phyloP scores from a whole-genome alignment of 176 grass and related monocot genomes.

The Zea luxurians region DNA sequence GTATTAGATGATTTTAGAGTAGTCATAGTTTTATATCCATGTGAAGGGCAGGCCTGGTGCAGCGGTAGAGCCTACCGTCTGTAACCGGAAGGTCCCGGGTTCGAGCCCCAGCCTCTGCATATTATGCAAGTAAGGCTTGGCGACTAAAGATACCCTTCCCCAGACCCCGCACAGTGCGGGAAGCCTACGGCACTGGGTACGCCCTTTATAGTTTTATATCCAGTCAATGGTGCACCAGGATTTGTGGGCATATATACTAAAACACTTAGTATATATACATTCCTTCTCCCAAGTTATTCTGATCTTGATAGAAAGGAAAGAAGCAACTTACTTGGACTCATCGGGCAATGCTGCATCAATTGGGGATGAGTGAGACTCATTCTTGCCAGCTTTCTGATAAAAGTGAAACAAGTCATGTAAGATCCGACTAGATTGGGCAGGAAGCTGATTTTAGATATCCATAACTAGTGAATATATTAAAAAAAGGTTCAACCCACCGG shows the following conservation, averaged over 20 bases:
- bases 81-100: too few relatives aligned
- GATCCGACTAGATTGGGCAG: slow-evolving; percentile 6
- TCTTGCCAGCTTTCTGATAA: slow-evolving; percentile 46
- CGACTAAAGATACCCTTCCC: too few relatives aligned
- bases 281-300: neutral
- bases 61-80: too few relatives aligned
- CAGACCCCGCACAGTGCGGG: too few relatives aligned
- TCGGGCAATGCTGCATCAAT: slow-evolving; percentile 37
- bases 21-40: too few relatives aligned
- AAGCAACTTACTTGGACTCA: slow-evolving; percentile 43
- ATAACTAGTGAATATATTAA: neutral
- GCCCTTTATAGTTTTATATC: neutral
- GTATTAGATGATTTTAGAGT: neutral
- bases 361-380: slow-evolving; percentile 15
- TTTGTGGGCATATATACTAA: neutral
- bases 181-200: too few relatives aligned
- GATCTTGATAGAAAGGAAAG: slow-evolving; percentile 9
- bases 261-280: neutral
- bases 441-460: slow-evolving; percentile 18
- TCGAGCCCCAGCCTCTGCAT: too few relatives aligned
- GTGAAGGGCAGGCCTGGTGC: too few relatives aligned
- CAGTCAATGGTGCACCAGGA: slow-evolving; percentile 19
- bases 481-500: too few relatives aligned
- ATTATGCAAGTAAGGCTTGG: too few relatives aligned
- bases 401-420: slow-evolving; percentile 37